These are phyloP conservation scores for Marasmius tenuissimus DNA, from an alignment of 1,284 basidiomycete genomes.

Conservation along the genomic window DNA sequence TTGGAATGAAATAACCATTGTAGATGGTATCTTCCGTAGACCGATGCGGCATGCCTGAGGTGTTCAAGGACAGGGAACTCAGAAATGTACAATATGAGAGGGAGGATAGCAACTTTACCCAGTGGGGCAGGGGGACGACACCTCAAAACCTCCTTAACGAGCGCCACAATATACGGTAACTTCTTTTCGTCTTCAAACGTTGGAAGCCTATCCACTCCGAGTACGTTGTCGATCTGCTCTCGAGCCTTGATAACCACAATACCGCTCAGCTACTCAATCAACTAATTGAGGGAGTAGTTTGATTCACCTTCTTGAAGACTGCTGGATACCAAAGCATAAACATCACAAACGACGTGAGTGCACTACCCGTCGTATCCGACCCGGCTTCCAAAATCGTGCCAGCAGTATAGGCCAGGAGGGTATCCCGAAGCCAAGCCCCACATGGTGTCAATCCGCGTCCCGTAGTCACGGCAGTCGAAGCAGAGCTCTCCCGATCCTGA, in stretches of 20 bases:
- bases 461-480: background rate
- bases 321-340: background rate
- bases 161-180: conserved; percentile 1
- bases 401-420: conserved; percentile 22
- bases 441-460: background rate
- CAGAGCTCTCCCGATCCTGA: background rate
- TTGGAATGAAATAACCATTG: no score
- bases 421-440: conserved; percentile 7
- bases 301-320: background rate
- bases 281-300: no score
- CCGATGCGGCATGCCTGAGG: no score
- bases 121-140: no score
- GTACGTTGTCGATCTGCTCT: background rate
- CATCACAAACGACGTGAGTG: conserved; percentile 6
- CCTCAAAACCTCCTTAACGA: conserved; percentile 5
- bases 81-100: no score
- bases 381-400: background rate
- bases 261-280: no score
- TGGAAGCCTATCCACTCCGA: background rate
- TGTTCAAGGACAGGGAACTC: no score
- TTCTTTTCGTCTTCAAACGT: background rate
- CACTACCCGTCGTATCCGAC: background rate
- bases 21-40: no score
- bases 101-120: no score
- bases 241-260: background rate